Evolutionary conservation across 2,329 filamentous ascomycete species (phyloP).

Genomic region (Coniochaeta sp.): DNA sequence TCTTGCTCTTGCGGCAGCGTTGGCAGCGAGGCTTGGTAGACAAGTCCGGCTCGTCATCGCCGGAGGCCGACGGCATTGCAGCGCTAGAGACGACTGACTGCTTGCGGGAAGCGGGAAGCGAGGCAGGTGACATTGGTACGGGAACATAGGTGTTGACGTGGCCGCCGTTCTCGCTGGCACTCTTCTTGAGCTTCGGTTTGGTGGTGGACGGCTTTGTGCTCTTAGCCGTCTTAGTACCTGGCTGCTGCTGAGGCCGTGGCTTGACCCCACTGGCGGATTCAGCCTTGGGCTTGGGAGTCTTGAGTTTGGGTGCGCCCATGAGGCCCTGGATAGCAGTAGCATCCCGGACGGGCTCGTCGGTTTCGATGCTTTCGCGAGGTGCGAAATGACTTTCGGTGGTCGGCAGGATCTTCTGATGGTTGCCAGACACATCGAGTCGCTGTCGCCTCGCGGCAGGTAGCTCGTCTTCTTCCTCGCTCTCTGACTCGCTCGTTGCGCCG

Average conservation of each 20-base stretch:
- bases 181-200: constrained; percentile 47
- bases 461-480: constrained; percentile 60
- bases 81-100: constrained; percentile 59
- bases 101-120: constrained; percentile 68
- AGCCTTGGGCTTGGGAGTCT: constrained; percentile 27
- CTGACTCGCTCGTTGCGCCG: constrained; percentile 73
- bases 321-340: constrained; percentile 34
- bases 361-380: constrained; percentile 27
- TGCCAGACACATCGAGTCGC: constrained; percentile 39
- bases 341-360: constrained; percentile 46
- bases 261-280: constrained; percentile 26
- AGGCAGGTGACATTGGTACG: constrained; percentile 53
- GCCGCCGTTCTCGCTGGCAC: constrained; percentile 27
- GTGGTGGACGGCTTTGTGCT: constrained; percentile 27
- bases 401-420: constrained; percentile 39
- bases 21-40: constrained; percentile 96
- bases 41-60: constrained; percentile 84
- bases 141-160: not conserved
- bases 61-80: constrained; percentile 42
- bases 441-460: constrained; percentile 52
- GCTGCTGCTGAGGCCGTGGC: constrained; percentile 24
- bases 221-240: constrained; percentile 34
- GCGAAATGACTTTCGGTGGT: constrained; percentile 45
- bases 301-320: constrained; percentile 31
- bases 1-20: constrained; percentile 98